Percentiles rank a stretch among this genome's conserved stretches.
phyloP scores from a whole-genome alignment of 352 stramenopile genomes.

The Phytopythium cucurbitacearum region DNA sequence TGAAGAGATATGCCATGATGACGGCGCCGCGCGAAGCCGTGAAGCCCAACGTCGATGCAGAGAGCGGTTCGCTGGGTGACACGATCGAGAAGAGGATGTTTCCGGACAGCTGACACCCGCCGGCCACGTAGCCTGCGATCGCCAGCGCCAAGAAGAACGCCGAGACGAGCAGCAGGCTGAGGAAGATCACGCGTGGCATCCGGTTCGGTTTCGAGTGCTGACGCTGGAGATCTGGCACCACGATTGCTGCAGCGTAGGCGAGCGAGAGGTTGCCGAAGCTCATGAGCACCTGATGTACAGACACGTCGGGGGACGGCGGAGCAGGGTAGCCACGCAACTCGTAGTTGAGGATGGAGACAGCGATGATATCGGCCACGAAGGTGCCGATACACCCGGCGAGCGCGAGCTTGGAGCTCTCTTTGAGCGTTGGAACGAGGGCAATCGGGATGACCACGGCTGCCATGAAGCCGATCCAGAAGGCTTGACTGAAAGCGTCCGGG shows the following conservation, averaged over 20 bases:
- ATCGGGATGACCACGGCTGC: constrained; percentile 26
- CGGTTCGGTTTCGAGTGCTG: constrained; percentile 36
- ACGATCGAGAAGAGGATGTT: constrained; percentile 53
- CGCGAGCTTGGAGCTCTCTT: constrained; percentile 31
- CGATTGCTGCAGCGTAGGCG: constrained; percentile 37
- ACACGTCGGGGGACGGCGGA: constrained; percentile 25
- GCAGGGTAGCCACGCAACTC: constrained; percentile 33
- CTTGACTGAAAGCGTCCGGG: constrained; percentile 30
- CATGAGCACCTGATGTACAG: constrained; percentile 31
- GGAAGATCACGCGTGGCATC: constrained; percentile 43
- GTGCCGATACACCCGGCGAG: constrained; percentile 37
- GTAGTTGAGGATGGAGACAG: constrained; percentile 25
- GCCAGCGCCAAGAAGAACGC: constrained; percentile 37
- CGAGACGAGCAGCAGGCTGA: constrained; percentile 34
- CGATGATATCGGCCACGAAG: constrained; percentile 37
- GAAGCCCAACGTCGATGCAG: constrained; percentile 29
- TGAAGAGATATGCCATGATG: constrained; percentile 39
- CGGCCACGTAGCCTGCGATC: constrained; percentile 21
- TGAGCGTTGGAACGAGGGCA: constrained; percentile 36
- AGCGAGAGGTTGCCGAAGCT: constrained; percentile 48
- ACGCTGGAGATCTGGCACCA: constrained; percentile 37
- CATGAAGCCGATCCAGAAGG: constrained; percentile 47
- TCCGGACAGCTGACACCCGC: constrained; percentile 42
- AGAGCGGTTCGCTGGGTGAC: constrained; percentile 11
- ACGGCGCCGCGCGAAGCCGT: constrained; percentile 24